phyloP scores from a whole-genome alignment of 306 rosid species.

The apple (Malus domestica) region ASM211411v1 NC_041796.1:434001-434500 shows the following conservation, averaged over 20 bases:
- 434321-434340: slow-evolving; percentile 76
- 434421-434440: slow-evolving; percentile 39
- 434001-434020: slow-evolving; percentile 58
- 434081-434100: slow-evolving; percentile 64
- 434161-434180: neutral
- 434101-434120: slow-evolving; percentile 53
- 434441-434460: neutral
- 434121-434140: neutral
- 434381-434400: slow-evolving; percentile 85
- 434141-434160: neutral
- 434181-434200: neutral
- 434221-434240: neutral
- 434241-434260: neutral
- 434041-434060: slow-evolving; percentile 70
- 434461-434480: neutral
- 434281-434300: slow-evolving; percentile 34
- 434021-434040: slow-evolving; percentile 41
- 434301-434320: slow-evolving; percentile 68
- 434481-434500: neutral
- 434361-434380: slow-evolving; percentile 96
- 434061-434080: slow-evolving; percentile 87
- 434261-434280: neutral
- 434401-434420: slow-evolving; percentile 79
- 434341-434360: slow-evolving; percentile 72
- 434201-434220: neutral